Evolutionary conservation across 257 asterid genomes (phyloP), one percentile per base, ranked within the genome.

Genomic region (Gentiana macrophylla): DNA sequence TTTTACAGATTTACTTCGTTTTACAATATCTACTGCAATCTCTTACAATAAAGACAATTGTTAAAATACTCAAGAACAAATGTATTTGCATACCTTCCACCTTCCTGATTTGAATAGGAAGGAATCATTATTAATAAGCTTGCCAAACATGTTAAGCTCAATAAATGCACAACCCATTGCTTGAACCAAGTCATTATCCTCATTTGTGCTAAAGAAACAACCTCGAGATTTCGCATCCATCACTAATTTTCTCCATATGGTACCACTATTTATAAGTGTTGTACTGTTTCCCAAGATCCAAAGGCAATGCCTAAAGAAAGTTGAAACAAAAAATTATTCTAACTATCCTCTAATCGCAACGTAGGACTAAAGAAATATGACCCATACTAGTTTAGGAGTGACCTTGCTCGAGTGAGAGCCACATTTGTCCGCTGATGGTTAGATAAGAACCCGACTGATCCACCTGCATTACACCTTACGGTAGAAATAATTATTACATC

Each of bases 391-490:
- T 13, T 8, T 11, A 54, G 55, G 7, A 41, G 37, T 38, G 6
- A 85, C 89, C 82, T 76, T 38, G 92, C 89, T 34, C 94, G 71
- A 45, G 89, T 82, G 50, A 82, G 61, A 48, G 88, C 83, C 24
- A 85, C 86, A 53, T 80, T 80, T 10, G 72, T 63, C 53, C 92
- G 67, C 50, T 71, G 79, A 56, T 61, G 53, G 56, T 71, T 72
- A n/a, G 74, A 74, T 8, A 82, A 86, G 56, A 80, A 85, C 32
- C 91, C 92, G 15, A 85, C 61, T 33, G 81, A 74, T 32, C 91
- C 86, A 60, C 56, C 67, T 10, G 64, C 67, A 49, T 85, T 85
- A 68, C 79, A 65, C 7, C 92, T 72, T 35, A 80, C 94, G 0
- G 89, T 83, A 6, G 92, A 82, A 54, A 82, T 68, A 34, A 85